A percentile compares a stretch with the other conserved stretches of the same genome.
These are phyloP conservation scores for Ophiostoma ulmi DNA, from an alignment of 2,329 filamentous ascomycete species.

Conservation along the genomic window DNA sequence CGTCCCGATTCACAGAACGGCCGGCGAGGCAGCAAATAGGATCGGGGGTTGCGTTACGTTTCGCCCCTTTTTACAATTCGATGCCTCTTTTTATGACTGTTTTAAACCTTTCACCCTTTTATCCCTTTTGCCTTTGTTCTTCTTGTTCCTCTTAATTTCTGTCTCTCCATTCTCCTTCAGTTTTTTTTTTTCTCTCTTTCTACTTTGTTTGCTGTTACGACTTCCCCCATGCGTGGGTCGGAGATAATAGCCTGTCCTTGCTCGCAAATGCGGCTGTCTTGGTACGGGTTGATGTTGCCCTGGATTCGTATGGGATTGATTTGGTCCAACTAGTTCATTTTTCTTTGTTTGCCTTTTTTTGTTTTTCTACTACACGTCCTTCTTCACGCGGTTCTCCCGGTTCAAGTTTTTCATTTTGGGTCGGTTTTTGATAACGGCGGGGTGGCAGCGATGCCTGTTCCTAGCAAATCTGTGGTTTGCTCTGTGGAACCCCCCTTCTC, in stretches of 20 bases:
- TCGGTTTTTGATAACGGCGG: constrained; percentile 13
- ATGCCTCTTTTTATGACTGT: background rate
- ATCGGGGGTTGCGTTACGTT: background rate
- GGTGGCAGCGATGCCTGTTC: constrained; percentile 24
- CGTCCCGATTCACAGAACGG: constrained; percentile 13
- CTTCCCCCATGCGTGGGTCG: constrained; percentile 6
- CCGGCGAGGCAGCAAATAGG: background rate
- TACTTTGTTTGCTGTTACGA: background rate
- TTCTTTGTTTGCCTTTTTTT: background rate
- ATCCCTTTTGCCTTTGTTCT: background rate
- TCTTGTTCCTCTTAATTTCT: background rate
- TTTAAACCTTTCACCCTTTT: background rate
- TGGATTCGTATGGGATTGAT: background rate
- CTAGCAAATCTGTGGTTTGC: background rate
- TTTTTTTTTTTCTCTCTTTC: background rate
- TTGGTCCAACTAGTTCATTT: background rate
- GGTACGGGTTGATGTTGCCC: background rate
- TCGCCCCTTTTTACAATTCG: background rate
- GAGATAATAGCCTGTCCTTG: background rate
- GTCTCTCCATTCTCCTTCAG: background rate
- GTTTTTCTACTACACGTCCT: background rate
- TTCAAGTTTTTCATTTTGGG: constrained; percentile 9
- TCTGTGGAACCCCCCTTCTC: constrained; percentile 1
- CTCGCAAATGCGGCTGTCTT: background rate
- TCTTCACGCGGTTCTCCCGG: background rate